Percentiles rank a stretch among this genome's conserved stretches.
Conservation (phyloP, 306 rosid genomes). For the Acacia acuminata region DNA sequence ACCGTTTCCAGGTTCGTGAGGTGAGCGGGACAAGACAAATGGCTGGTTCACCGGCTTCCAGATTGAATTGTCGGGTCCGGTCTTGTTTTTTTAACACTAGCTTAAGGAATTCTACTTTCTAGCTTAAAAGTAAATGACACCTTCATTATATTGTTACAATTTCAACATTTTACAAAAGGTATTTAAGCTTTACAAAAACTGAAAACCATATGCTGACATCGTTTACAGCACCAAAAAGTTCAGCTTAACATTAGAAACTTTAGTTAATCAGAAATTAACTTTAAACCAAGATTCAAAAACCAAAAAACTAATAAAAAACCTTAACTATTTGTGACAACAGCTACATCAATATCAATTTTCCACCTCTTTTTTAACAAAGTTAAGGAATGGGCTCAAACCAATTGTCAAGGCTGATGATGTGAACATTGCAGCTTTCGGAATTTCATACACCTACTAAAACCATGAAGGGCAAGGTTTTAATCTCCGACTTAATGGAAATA, state of each 20-base stretch:
- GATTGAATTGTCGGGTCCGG: too few relatives aligned
- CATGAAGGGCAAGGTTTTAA: neutral
- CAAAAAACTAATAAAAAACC: neutral
- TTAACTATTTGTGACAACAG: too few relatives aligned
- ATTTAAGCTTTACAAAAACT: neutral
- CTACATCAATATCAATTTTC: too few relatives aligned
- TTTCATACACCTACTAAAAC: neutral
- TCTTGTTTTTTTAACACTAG: too few relatives aligned
- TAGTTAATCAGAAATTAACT: neutral
- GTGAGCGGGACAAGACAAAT: too few relatives aligned
- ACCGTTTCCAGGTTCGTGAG: too few relatives aligned
- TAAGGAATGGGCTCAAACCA: neutral
- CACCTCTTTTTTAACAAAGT: neutral
- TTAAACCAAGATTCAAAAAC: neutral
- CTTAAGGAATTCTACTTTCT: too few relatives aligned
- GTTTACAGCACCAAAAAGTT: neutral
- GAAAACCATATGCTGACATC: neutral
- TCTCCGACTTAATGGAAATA: neutral
- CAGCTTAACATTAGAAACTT: neutral
- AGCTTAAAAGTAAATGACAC: too few relatives aligned
- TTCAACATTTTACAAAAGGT: neutral
- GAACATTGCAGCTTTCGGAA: neutral
- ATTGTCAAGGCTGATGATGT: neutral
- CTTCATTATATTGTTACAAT: too few relatives aligned
- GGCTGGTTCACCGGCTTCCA: too few relatives aligned